Evolutionary conservation across 306 rosid genomes (phyloP), one percentile per base, ranked within the genome.

Genomic region (Prinsepia uniflora): DNA sequence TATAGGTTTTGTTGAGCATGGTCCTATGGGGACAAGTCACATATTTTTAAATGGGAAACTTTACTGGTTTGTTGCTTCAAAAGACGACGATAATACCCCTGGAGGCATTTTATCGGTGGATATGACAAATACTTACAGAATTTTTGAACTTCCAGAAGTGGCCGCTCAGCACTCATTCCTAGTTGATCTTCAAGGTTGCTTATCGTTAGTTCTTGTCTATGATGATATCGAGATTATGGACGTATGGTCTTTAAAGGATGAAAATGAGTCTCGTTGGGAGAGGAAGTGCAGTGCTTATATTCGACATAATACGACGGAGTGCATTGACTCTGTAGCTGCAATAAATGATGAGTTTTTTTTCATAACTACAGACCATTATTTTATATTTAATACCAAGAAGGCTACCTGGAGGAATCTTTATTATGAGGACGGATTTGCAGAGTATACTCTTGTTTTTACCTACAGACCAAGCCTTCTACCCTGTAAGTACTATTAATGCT

Each of bases 31-130:
- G 50, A 63, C 73, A 49, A 36, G 65, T 20, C 78, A 75, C 43
- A 39, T 75, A 65, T 75, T 10, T 70, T 68, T 59, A 14, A 56
- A 57, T 6, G 70, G 66, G 42, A 70, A 75, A 49, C 65, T 65
- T 44, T 75, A 74, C 62, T 80, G 83, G 83, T 74, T 80, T 58
- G 19, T 80, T 18, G 59, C 76, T 44, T 58, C 49, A 15, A 65
- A 64, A 58, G 79, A 71, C 40, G 73, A 75, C 55, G 50, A 6
- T 36, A 8, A 53, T 8, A 54, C 19, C 41, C 65, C 76, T 57
- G 73, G 69, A 22, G 57, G 53, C 40, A 34, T 80, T 70, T 69
- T 80, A 3, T 61, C 69, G 13, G 72, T 80, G 58, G 83, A 75
- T 34, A 71, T 47, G 36, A 70, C 65, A 59, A 73, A 71, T 1